A percentile compares a stretch with the other conserved stretches of the same genome.
phyloP scores from a whole-genome alignment of 2,329 filamentous ascomycete species.

The Salinomyces thailandicus region DNA sequence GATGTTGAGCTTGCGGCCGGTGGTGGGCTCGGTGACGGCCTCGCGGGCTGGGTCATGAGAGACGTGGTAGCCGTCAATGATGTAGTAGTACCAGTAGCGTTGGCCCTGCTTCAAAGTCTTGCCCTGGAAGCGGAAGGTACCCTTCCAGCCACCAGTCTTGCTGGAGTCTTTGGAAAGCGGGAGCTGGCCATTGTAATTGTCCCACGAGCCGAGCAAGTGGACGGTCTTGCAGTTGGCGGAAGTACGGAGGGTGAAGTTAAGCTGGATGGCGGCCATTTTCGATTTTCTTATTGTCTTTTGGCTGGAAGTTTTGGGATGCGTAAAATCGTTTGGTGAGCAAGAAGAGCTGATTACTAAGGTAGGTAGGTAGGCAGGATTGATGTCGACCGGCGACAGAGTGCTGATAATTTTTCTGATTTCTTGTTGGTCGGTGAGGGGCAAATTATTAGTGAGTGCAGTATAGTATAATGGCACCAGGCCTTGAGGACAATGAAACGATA shows the following conservation, averaged over 20 bases:
- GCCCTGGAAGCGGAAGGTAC: conserved; percentile 91
- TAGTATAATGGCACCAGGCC: conserved; percentile 36
- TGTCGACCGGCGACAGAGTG: conserved; percentile 27
- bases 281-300: conserved; percentile 13
- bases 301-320: conserved; percentile 14
- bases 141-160: conserved; percentile 87
- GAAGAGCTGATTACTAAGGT: conserved; percentile 39
- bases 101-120: conserved; percentile 75
- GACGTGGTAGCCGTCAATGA: conserved; percentile 98
- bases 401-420: conserved; percentile 19
- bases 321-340: conserved; percentile 34
- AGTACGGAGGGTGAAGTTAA: conserved; percentile 92
- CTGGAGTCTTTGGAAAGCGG: conserved; percentile 77
- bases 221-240: conserved; percentile 95
- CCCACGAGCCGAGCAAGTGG: conserved; percentile 95
- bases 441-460: conserved; percentile 17
- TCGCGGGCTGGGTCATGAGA: conserved; percentile 88
- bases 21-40: conserved; percentile 89
- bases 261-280: conserved; percentile 76
- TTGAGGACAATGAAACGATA: conserved; percentile 32
- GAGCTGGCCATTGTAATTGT: conserved; percentile 90
- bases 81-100: conserved; percentile 99
- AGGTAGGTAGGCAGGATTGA: no score
- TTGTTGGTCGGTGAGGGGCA: conserved; percentile 9
- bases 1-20: conserved; percentile 92